Evolutionary conservation across 331 rosid species (phyloP), one percentile per base, ranked within the genome.

Genomic region (Stylosanthes scabra): DNA sequence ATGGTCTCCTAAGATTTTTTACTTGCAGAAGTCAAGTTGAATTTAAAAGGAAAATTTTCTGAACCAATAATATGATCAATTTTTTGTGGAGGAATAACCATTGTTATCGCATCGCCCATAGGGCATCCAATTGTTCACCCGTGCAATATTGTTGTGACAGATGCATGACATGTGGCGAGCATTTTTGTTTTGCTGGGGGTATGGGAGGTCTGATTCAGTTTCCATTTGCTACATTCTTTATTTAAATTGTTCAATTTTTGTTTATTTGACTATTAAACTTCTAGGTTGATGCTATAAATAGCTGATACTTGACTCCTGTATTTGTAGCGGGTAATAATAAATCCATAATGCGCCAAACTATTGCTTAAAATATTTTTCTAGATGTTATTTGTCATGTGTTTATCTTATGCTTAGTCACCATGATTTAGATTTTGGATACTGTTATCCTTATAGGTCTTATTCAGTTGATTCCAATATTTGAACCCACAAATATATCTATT

Each of bases 251-350:
- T 63, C 6, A n/a, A 15, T 28, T 57, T 55, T 78, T 57, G 29
- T 27, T 9, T 9, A 37, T 68, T 54, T 62, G 61, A 62, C 16
- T 7, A 20, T 78, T 66, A 56, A 11, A 40, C 71, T 57, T 59
- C 52, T n/a, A 45, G 63, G 57, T 65, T 45, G 55, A 54, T 60
- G 11, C 42, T 20, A 64, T 59, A 45, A 5, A 68, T 70, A 58
- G 44, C 45, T 58, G 54, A 59, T 67, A 67, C 5, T 15, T 65
- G 83, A 12, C 78, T 57, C 63, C 70, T 75, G 34, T 61, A 74
- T 67, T 71, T 68, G 2, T 71, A 31, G 37, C 52, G 50, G 40
- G 61, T 44, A 71, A 42, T 20, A 31, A 31, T 3, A 31, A 31
- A 31, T 64, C 31, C 9, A 27, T 49, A 58, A 60, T 76, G 70